phyloP scores from a whole-genome alignment of 306 rosid species.

The Casuarina equisetifolia region DNA sequence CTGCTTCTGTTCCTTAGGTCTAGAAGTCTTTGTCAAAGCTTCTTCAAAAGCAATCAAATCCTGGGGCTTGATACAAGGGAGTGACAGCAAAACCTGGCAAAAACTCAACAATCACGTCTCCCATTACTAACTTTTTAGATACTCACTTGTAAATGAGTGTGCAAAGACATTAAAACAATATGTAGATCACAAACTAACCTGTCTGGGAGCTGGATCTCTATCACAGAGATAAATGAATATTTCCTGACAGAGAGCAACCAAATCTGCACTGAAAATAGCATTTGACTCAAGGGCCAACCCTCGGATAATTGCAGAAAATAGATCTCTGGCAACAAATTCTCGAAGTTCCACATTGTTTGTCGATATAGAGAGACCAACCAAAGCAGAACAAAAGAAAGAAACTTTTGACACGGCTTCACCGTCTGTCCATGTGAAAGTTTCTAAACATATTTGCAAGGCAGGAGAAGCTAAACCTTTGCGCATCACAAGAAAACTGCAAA shows the following conservation, averaged over 20 bases:
- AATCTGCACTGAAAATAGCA: conserved; percentile 84
- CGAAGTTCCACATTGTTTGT: conserved; percentile 65
- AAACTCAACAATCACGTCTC: conserved; percentile 12
- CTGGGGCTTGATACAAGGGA: conserved; percentile 67
- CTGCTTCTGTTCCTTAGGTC: conserved; percentile 95
- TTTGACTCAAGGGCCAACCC: conserved; percentile 92
- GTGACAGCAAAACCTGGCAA: conserved; percentile 70
- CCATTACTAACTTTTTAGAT: conserved; percentile 1
- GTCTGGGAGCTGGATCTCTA: conserved; percentile 86
- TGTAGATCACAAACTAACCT: conserved; percentile 55
- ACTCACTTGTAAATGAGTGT: conserved; percentile 5
- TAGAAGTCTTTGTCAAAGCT: conserved; percentile 76
- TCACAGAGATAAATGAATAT: conserved; percentile 78
- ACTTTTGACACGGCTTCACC: conserved; percentile 81
- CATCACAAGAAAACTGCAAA: conserved; percentile 78
- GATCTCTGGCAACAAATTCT: conserved; percentile 78
- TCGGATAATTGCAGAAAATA: conserved; percentile 77
- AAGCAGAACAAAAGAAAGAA: conserved; percentile 63
- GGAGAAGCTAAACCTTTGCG: conserved; percentile 77
- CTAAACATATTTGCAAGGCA: conserved; percentile 63
- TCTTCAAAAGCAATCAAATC: conserved; percentile 93
- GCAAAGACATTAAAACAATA: conserved; percentile 10
- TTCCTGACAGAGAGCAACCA: conserved; percentile 86
- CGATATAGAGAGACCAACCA: conserved; percentile 58
- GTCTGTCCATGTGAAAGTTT: conserved; percentile 85